A percentile compares a stretch with the other conserved stretches of the same genome.
phyloP scores from a whole-genome alignment of 1,284 basidiomycete genomes.

The Phlebopus sp. region DNA sequence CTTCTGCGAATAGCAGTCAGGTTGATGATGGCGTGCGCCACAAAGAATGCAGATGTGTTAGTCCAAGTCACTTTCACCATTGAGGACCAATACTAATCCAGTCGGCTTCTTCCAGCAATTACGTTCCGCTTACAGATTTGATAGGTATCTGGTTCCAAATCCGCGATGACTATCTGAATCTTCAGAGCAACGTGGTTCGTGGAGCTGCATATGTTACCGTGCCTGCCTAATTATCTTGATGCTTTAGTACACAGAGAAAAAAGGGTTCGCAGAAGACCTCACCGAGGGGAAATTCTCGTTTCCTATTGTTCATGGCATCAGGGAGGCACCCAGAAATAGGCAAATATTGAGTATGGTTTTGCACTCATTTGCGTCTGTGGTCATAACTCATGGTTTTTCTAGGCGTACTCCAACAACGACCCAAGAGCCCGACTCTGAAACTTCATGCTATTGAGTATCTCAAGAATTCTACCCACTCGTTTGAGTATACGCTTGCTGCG shows the following conservation, averaged over 20 bases:
- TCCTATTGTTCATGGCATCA: conserved; percentile 89
- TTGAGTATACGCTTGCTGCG: conserved; percentile 63
- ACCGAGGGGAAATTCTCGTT: conserved; percentile 97
- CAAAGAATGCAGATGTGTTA: conserved; percentile 60
- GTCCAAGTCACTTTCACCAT: conserved; percentile 22
- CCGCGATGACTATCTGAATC: conserved; percentile 95
- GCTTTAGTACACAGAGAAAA: conserved; percentile 79
- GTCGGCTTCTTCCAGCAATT: conserved; percentile 56
- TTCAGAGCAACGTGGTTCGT: conserved; percentile 76
- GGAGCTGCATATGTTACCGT: background rate
- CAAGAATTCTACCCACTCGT: conserved; percentile 59
- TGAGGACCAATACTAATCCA: conserved; percentile 26
- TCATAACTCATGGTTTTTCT: conserved; percentile 5
- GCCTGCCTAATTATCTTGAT: background rate
- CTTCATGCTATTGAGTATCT: conserved; percentile 75
- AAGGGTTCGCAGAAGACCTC: conserved; percentile 93
- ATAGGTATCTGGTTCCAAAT: conserved; percentile 96
- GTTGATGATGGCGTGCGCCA: conserved; percentile 89
- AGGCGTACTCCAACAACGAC: conserved; percentile 88
- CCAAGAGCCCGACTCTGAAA: conserved; percentile 74
- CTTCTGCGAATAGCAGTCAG: conserved; percentile 90
- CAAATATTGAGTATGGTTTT: conserved; percentile 74
- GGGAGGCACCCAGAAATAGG: conserved; percentile 66
- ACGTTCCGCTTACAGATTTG: conserved; percentile 88
- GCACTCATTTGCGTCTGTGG: background rate